phyloP scores from a whole-genome alignment of 345 rosid species.

The Lepidium didymum region DNA sequence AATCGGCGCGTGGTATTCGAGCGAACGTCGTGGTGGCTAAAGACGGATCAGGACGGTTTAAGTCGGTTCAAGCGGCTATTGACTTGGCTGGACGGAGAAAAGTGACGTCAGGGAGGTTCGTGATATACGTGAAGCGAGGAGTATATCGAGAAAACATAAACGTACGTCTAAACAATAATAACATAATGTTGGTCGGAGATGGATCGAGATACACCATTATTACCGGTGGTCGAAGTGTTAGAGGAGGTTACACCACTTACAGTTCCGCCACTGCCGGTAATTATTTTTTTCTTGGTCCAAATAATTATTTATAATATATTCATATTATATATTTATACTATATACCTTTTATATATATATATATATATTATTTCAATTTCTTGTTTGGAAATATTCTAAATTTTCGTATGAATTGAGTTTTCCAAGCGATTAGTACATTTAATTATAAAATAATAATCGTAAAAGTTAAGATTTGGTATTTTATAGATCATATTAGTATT shows the following conservation, averaged over 20 bases:
- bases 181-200: slow-evolving; percentile 73
- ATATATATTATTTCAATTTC: too few species aligned
- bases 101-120: slow-evolving; percentile 36
- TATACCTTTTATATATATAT: too few species aligned
- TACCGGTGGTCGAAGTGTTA: slow-evolving; percentile 56
- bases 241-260: slow-evolving; percentile 76
- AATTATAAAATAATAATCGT: too few species aligned
- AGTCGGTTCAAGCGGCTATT: slow-evolving; percentile 56
- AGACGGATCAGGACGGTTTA: slow-evolving; percentile 57
- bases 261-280: slow-evolving; percentile 89
- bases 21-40: slow-evolving; percentile 57
- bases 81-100: slow-evolving; percentile 55
- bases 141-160: slow-evolving; percentile 72
- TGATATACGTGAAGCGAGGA: slow-evolving; percentile 68
- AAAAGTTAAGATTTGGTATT: not conserved
- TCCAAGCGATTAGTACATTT: too few species aligned
- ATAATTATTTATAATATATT: too few species aligned
- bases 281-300: not conserved
- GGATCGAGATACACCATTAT: slow-evolving; percentile 57
- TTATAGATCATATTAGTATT: not conserved
- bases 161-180: slow-evolving; percentile 44
- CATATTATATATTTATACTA: too few species aligned
- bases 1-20: not conserved
- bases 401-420: not conserved
- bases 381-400: not conserved